Evolutionary conservation across 352 stramenopile species (phyloP), one percentile per base, ranked within the genome.

Genomic region (Phytophthora rubi): DNA sequence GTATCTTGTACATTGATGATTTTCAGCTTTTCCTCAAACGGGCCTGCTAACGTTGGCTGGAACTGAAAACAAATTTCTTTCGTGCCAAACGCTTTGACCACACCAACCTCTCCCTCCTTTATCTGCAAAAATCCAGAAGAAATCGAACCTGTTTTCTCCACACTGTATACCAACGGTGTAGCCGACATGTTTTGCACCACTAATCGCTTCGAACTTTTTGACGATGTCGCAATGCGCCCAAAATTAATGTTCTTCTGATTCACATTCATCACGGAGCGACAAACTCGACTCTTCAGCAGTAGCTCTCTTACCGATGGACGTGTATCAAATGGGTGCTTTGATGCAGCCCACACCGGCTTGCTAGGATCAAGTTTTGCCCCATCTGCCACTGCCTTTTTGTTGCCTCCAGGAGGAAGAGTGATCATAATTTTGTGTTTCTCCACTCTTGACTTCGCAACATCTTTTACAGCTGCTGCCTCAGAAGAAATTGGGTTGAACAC

Each of bases 171-270:
- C 15, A 97, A 64, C 9, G 88, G 89, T 13, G 93, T 91, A 10
- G 88, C 81, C 18, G 88, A 95, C 84, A 92, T 94, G 52, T 97
- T 97, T 58, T 94, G 88, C 13, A 97, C 87, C 28, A 95, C 66
- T 23, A 97, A 68, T 37, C 85, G 86, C 64, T 97, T 97, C 3
- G 87, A 94, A 57, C 88, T 96, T 65, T 92, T 94, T 6, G 85
- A 91, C 13, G 86, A 95, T 13, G 89, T 86, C 28, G 90, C 82
- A 52, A 97, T 97, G 13, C 90, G 85, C 1, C 90, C 90, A 62
- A 97, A 97, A 68, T 97, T 97, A 68, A 97, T 97, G 62, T 97
- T 97, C 62, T 97, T 97, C 71, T 97, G 90, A 60, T 97, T 97
- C 53, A 97, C 89, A 48, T 96, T 94, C 81, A 97, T 83, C 10